Conservation (phyloP, 2,329 filamentous ascomycete genomes). For the Trichoderma sp. region DNA sequence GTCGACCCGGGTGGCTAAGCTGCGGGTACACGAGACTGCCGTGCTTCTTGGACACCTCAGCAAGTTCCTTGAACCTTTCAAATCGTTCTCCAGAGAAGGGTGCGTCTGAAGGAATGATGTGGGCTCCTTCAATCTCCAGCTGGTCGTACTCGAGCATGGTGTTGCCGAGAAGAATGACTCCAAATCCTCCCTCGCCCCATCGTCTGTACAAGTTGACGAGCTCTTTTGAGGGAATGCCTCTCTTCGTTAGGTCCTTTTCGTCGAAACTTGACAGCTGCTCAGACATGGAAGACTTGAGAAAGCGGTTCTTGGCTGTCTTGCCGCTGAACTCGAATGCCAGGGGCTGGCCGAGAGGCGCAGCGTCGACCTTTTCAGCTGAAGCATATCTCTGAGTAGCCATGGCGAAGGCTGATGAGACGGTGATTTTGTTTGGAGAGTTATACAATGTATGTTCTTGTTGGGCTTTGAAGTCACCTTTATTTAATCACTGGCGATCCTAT, state of each 20-base stretch:
- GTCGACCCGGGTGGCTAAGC: constrained; percentile 59
- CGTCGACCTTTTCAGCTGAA: constrained; percentile 20
- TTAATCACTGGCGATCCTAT: background rate
- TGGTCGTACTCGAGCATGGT: constrained; percentile 64
- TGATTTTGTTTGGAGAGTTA: background rate
- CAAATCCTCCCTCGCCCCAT: constrained; percentile 61
- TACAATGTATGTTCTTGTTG: background rate
- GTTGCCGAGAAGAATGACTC: constrained; percentile 63
- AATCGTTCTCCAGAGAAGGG: constrained; percentile 59
- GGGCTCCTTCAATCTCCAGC: constrained; percentile 57
- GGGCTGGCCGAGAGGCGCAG: constrained; percentile 44
- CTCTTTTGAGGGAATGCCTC: constrained; percentile 46
- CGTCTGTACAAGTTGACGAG: constrained; percentile 56
- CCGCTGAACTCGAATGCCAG: constrained; percentile 54
- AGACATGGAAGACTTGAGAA: constrained; percentile 68
- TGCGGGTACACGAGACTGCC: constrained; percentile 64
- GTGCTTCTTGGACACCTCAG: constrained; percentile 55
- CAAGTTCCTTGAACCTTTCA: constrained; percentile 60
- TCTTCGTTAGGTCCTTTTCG: constrained; percentile 50
- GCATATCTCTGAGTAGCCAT: constrained; percentile 26
- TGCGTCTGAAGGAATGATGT: constrained; percentile 57
- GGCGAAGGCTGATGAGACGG: background rate
- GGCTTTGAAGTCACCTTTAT: background rate
- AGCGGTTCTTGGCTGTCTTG: constrained; percentile 62
- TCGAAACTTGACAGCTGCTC: constrained; percentile 65